Evolutionary conservation across 306 rosid species (phyloP), one percentile per base, ranked within the genome.

Genomic region (Rosa lucieae): DNA sequence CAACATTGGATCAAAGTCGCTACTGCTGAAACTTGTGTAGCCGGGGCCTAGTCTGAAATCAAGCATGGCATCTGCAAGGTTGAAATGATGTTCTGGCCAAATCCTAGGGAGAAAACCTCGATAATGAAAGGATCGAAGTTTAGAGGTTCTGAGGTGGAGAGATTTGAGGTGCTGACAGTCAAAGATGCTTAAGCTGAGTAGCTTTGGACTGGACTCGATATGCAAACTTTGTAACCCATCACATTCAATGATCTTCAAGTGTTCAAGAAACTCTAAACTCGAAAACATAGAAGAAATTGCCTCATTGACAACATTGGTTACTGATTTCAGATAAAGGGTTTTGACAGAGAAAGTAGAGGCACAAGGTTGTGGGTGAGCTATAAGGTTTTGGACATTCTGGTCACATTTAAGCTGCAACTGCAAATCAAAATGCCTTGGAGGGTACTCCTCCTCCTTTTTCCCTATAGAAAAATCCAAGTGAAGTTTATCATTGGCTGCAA

Each of bases 1-100:
- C 6, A 93, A 61, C 81, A 84, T 70, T 14, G 98, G 86, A 79
- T 90, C 95, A 75, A 93, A 93, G 48, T 93, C 92, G 70, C 68
- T 72, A 69, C 78, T 74, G 47, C 61, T 73, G 49, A 91, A 80
- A 26, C 75, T 20, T 5, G 37, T 67, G 71, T 76, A 40, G 18
- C 82, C 49, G 0, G 79, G 89, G 61, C 93, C 97, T 35, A 80
- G 73, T 85, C 93, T 89, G 85, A 85, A 89, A 85, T 91, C 97
- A 70, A 93, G 88, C 92, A 86, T 86, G 72, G 91, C 95, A 81
- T 87, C 86, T 63, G 73, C 80, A 62, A 93, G 77, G 77, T 93
- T 93, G 84, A 91, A 93, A 78, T 91, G 97, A 58, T 74, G 52
- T 73, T 89, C 87, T 10, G 87, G 87, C 78, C 46, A 49, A 80